Evolutionary conservation across 2,329 filamentous ascomycete species (phyloP), one percentile per base, ranked within the genome.

Genomic region (Phoma sp.): DNA sequence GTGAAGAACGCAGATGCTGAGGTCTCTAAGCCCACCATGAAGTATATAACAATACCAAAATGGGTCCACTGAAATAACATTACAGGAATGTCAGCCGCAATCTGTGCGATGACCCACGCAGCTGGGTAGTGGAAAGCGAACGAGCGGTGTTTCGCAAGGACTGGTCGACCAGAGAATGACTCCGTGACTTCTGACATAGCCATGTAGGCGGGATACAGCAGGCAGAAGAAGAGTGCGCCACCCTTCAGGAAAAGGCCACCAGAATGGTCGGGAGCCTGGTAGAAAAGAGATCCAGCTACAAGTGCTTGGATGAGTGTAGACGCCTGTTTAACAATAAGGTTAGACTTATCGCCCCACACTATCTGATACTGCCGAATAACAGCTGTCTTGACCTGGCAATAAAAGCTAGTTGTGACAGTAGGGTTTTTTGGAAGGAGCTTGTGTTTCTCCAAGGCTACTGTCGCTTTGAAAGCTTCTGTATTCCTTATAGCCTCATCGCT

Each of bases 81-180:
- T 4, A 29, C 12, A 8, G 85, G 82, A 2, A 83, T 75, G 57
- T 84, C 81, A 9, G 78, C 76, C 17, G 76, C 24, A 89, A 60
- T 73, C 92, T 93, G 80, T 91, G 95, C 25, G 83, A 77, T 62
- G 92, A 81, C 5, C 83, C 78, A 67, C 89, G 91, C 89, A 6
- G 88, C 91, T 0, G 92, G 91, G 66, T 95, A 91, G 67, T 96
- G 95, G 21, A 96, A 81, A 17, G 91, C 91, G 69, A 95, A 96
- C 39, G 87, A 84, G 48, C 82, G 77, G 64, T 96, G 92, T 71
- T 96, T 96, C 66, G 96, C 91, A 50, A 96, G 88, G 64, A 96
- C 93, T 1, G 90, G 89, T 24, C 87, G 80, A 22, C 85, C 85
- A 15, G 73, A 77, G 63, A 88, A 89, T 0, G 85, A 63, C 21